Evolutionary conservation across 1,284 basidiomycete species (phyloP), one percentile per base, ranked within the genome.

Genomic region (Microbotryum scabiosae): DNA sequence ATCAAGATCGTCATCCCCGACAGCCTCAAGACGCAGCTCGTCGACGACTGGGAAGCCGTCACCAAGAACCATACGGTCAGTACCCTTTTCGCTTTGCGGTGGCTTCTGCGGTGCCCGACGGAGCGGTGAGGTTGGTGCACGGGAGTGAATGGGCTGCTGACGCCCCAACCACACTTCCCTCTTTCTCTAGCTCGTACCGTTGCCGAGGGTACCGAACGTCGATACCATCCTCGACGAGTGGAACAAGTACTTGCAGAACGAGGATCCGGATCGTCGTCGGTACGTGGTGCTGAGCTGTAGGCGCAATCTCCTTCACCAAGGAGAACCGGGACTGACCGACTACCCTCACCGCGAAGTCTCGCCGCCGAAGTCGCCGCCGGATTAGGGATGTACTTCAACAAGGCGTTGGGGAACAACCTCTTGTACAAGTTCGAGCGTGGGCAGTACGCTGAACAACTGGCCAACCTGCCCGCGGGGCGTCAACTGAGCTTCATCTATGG

Each of bases 31-130:
- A 80, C 87, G 36, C 81, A 88, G 62, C 80, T 99, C 18, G 93
- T 98, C 1, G 93, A 98, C 71, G 96, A 98, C 71, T 98, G 94
- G 94, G 94, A 98, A 77, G 85, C 86, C 20, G 85, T 98, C 48
- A 98, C 94, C 57, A 97, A 97, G 78, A 90, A 93, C 73, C 85
- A 85, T 71, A 87, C 89, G 82, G 90, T 86, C 54, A 50, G 78
- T 54, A 0, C 6, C 60, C 12, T 21, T 4, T 41, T 26, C 9
- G 12, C 41, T 16, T 10, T 3, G 3, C 25, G 26, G 12, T 7
- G 16, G 53, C 21, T 28, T 54, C 0, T 30, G 30, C 30, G 30
- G 30, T 30, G 30, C 30, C 30, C 30, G 30, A 30, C 30, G 30
- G 30, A 30, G 30, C 30, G 30, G 25, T 44, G 43, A 36, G 23